These are phyloP conservation scores for Xylaria sp. DNA, from an alignment of 2,329 filamentous ascomycete species.

Conservation along the genomic window DNA sequence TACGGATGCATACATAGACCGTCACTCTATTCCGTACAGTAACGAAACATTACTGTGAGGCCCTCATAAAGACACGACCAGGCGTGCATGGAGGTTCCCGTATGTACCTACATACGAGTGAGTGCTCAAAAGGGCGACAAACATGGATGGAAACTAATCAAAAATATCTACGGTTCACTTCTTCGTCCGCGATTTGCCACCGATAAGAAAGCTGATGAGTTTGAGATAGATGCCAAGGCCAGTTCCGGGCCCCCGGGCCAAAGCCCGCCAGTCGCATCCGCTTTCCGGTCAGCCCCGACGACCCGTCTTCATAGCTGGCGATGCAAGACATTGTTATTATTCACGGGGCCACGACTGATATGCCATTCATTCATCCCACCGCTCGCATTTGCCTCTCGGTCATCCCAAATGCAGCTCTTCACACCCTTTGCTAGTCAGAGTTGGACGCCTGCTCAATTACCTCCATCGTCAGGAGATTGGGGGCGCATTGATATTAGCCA, in stretches of 20 bases:
- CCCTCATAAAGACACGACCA: background rate
- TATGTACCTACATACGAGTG: background rate
- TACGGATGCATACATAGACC: no score
- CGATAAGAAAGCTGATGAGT: background rate
- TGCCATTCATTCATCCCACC: background rate
- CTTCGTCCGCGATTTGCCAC: background rate
- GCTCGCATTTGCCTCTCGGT: background rate
- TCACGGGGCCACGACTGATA: background rate
- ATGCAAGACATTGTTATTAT: background rate
- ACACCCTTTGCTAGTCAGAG: background rate
- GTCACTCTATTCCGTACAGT: background rate
- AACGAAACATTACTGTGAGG: background rate
- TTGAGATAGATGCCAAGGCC: background rate
- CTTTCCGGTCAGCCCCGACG: background rate
- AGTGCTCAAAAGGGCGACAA: background rate
- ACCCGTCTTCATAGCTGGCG: background rate
- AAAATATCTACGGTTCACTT: background rate
- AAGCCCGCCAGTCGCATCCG: background rate
- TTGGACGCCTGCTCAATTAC: background rate
- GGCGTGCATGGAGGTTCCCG: background rate
- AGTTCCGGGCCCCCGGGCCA: background rate
- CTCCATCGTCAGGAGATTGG: background rate
- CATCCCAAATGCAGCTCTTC: background rate
- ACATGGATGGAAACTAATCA: background rate
- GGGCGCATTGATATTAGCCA: background rate